Evolutionary conservation across 2,329 filamentous ascomycete species (phyloP).

Genomic region (Trichoderma simmonsii): DNA sequence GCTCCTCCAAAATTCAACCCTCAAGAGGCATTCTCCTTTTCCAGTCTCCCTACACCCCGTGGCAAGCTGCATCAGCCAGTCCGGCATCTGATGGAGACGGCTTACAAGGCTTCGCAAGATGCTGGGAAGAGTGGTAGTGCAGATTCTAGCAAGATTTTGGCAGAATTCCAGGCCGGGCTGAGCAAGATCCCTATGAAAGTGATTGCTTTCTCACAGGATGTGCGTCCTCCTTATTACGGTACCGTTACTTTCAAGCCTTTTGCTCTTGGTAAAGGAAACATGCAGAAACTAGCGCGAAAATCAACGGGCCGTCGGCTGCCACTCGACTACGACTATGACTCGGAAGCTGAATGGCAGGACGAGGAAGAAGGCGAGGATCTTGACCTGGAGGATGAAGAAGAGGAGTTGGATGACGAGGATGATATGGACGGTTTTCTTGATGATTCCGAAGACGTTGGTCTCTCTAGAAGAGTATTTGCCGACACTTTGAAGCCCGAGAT

Average conservation of each 20-base stretch:
- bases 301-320: conserved; percentile 56
- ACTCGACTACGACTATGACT: conserved; percentile 79
- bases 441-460: conserved; percentile 69
- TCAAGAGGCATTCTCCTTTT: conserved; percentile 45
- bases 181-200: conserved; percentile 60
- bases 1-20: conserved; percentile 40
- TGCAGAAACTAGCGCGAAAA: conserved; percentile 51
- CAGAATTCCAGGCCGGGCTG: conserved; percentile 40
- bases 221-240: conserved; percentile 68
- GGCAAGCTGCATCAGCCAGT: conserved; percentile 53
- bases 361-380: conserved; percentile 66
- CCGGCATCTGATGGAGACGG: conserved; percentile 57
- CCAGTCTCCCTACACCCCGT: conserved; percentile 37
- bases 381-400: conserved; percentile 64
- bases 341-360: conserved; percentile 83
- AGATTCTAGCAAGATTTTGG: conserved; percentile 32
- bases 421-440: conserved; percentile 91
- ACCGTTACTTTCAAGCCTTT: conserved; percentile 62
- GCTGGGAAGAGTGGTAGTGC: conserved; percentile 37
- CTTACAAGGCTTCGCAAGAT: conserved; percentile 47
- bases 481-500: conserved; percentile 72
- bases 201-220: conserved; percentile 60
- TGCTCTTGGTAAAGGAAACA: conserved; percentile 43
- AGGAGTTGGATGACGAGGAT: conserved; percentile 70
- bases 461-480: conserved; percentile 55